Evolutionary conservation across 306 rosid genomes (phyloP), one percentile per base, ranked within the genome.

Genomic region (Vachellia collinsii): DNA sequence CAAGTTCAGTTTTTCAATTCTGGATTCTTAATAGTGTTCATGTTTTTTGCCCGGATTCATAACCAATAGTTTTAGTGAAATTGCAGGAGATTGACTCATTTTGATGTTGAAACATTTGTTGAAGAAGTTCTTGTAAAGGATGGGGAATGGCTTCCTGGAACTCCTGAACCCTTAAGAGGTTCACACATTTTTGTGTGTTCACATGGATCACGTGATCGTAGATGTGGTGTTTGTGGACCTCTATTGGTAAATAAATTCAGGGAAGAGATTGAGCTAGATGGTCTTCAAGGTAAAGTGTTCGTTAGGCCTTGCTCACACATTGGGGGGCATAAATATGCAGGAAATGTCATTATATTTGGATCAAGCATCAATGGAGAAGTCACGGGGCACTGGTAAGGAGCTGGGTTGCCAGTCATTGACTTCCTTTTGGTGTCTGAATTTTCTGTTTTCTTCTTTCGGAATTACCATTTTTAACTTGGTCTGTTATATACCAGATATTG

Each of bases 251-350:
- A 12, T 25, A 61, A 38, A 25, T 61, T 61, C 67, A 61, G 39
- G 67, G 67, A 61, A 61, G 67, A 61, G 38, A 61, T 61, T 25
- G 67, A 61, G 67, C 25, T 61, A 61, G 39, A 61, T 1, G 67
- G 67, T 61, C 67, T 61, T 61, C 16, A 25, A 61, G 56, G 86
- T 66, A 91, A 90, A 91, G 93, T 91, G 56, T 90, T 94, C 65
- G 97, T 95, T 75, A 95, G 96, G 73, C 97, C 99, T 54, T 95
- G 99, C 85, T 95, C 99, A 1, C 98, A 95, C 84, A 85, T 95
- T 78, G 99, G 98, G 34, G 99, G 91, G 22, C 88, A 92, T 84
- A 85, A 91, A 85, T 95, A 90, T 78, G 98, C 99, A 4, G 99
- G 99, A 86, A 93, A 95, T 72, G 90, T 89, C 75, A 93, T 95